These are phyloP conservation scores for Salpingoeca rosetta DNA, from an alignment of 78 protist species.

Conservation along the genomic window DNA sequence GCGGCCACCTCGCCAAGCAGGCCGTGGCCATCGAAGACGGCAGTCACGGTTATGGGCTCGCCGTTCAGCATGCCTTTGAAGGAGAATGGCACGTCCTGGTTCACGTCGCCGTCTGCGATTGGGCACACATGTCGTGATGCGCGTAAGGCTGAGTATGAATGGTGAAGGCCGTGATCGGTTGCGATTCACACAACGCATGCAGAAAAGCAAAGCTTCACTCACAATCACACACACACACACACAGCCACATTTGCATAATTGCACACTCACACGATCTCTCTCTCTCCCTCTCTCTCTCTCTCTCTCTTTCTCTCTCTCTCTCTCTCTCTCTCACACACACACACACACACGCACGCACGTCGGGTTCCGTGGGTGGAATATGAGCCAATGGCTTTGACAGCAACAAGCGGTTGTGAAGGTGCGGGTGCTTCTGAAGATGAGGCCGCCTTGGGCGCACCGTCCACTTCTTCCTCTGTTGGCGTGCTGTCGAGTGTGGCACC, in stretches of 20 bases:
- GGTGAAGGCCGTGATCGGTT: not conserved
- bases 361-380: not conserved
- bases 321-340: not conserved
- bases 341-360: not conserved
- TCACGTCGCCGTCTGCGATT: not conserved
- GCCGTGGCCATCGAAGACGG: not conserved
- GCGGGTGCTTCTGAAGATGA: not conserved
- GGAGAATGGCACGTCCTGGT: not conserved
- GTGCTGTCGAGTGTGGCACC: not conserved
- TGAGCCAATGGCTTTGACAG: not conserved
- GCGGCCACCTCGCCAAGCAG: not conserved
- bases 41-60: not conserved
- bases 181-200: not conserved
- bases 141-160: not conserved
- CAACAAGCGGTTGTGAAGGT: not conserved
- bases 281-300: not conserved
- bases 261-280: not conserved
- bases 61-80: not conserved
- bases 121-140: not conserved
- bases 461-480: not conserved
- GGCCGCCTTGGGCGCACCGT: not conserved
- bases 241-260: not conserved
- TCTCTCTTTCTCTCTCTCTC: not conserved
- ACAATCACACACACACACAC: not conserved
- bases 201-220: not conserved